Percentiles rank a stretch among this genome's conserved stretches.
These are phyloP conservation scores for Ogataea nakhonphanomensis DNA, from an alignment of 805 yeast genomes.

Conservation along the genomic window DNA sequence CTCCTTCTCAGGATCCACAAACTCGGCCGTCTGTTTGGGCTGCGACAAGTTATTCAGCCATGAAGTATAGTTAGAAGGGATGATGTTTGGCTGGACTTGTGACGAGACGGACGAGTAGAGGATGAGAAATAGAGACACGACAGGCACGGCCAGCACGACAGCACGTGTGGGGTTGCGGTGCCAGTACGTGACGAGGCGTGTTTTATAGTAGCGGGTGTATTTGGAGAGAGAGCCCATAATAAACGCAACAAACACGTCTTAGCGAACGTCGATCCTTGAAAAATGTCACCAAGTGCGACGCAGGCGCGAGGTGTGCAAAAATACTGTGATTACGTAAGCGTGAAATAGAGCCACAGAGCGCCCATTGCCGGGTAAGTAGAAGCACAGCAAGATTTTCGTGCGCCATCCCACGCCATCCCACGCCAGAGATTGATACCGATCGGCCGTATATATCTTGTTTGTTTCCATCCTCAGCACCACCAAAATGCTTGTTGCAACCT, in stretches of 20 bases:
- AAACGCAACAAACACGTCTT: neutral
- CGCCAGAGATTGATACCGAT: too few species aligned
- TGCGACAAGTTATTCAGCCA: conserved; percentile 19
- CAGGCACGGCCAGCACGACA: conserved; percentile 3
- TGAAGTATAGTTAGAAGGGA: conserved; percentile 24
- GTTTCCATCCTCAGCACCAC: neutral
- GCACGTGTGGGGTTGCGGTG: conserved; percentile 14
- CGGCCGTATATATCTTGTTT: neutral
- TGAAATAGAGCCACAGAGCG: too few species aligned
- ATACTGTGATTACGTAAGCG: too few species aligned
- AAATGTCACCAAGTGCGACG: too few species aligned
- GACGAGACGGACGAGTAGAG: conserved; percentile 16
- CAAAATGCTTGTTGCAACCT: neutral
- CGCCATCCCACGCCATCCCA: too few species aligned
- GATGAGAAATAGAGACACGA: conserved; percentile 6
- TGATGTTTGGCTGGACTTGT: conserved; percentile 15
- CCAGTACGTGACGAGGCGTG: conserved; percentile 16
- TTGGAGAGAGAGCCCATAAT: conserved; percentile 18
- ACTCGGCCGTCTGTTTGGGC: neutral
- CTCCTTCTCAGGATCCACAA: conserved; percentile 10
- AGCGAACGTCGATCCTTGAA: too few species aligned
- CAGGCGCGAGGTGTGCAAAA: too few species aligned
- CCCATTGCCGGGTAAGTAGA: too few species aligned
- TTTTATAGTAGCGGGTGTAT: conserved; percentile 18
- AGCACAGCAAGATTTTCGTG: too few species aligned